Evolutionary conservation across 805 yeast species (phyloP).

Genomic region (Cyberlindnera petersonii): DNA sequence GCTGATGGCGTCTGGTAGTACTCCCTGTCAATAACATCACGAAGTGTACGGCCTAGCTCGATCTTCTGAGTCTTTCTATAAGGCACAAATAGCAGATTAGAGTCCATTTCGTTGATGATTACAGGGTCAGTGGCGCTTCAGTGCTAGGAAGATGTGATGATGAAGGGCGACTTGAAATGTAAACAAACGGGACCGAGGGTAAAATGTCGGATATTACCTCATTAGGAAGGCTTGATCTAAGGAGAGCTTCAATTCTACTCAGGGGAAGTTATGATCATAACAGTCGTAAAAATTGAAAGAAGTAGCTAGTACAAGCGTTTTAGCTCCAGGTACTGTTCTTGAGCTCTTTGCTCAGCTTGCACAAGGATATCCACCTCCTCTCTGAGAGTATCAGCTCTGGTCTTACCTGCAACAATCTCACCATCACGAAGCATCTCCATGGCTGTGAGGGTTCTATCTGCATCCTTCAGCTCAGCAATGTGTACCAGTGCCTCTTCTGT

Average conservation of each 20-base stretch:
- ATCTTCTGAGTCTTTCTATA: conserved; percentile 42
- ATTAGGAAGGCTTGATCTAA: no score
- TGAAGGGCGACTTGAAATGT: conserved; percentile 2
- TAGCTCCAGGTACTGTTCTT: conserved; percentile 20
- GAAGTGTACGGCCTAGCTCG: conserved; percentile 37
- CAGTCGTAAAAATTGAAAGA: background rate
- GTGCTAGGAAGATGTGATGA: background rate
- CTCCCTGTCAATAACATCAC: conserved; percentile 44
- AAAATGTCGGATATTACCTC: no score
- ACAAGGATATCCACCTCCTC: conserved; percentile 24
- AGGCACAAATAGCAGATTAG: conserved; percentile 49
- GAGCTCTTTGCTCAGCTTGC: conserved; percentile 22
- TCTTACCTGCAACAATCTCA: conserved; percentile 12
- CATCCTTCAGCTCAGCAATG: conserved; percentile 19
- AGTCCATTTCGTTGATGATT: conserved; percentile 12
- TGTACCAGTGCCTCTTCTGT: conserved; percentile 10
- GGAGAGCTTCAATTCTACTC: no score
- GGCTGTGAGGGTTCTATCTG: conserved; percentile 22
- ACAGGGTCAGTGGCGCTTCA: background rate
- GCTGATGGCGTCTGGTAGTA: conserved; percentile 40
- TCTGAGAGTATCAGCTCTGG: conserved; percentile 18
- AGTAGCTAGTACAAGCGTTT: background rate
- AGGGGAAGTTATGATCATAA: background rate
- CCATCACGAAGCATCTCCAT: conserved; percentile 20
- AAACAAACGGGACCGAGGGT: conserved; percentile 4